Base-by-base conservation (phyloP, 1,139 yeast genomes). In the Hansenula lynferdii region DNA sequence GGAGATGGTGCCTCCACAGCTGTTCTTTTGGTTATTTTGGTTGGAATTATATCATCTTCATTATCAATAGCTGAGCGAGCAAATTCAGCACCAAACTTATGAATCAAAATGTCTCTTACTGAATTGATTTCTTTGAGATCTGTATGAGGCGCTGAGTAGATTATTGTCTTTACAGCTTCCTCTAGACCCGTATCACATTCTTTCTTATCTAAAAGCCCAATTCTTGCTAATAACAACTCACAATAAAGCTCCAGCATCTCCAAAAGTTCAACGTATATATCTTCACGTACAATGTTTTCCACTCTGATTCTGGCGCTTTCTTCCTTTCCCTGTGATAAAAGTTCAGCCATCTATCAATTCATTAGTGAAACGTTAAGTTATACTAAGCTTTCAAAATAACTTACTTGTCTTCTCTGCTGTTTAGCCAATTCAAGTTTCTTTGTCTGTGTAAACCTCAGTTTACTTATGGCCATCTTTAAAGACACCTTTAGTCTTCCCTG, bases 261-360 rank as follows among this genome's bases (percentile, higher is more conserved):
- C 41, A 87, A 68, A 18, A 90, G 64, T 59, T 90, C 97, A 18
- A 85, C 76, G 53, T 83, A 79, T 34, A 86, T 77, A 56, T 90
- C 97, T 51, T 86, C 95, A 26, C 92, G 73, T 21, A 90, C 85
- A 42, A 89, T 76, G 53, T 85, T 85, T 51, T 89, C 96, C 4
- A 87, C 95, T 38, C 95, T 65, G 42, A 89, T 87, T 43, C 75
- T 74, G 17, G 96, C 96, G 53, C 90, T 85, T 40, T 83, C 80
- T 48, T 86, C 92, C 56, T 85, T 86, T 6, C 90, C 89, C 35
- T 68, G 71, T 6, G 71, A 66, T 38, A 89, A 64, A 19, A 87
- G 64, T 38, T 83, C 89, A 1, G 96, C 95, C 64, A 85, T 69
- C 61, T 22, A 12, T 19, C 19, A 12, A 18, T 12, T 16, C 6